Evolutionary conservation across 257 asterid species (phyloP).

Genomic region (Plantago ovata): DNA sequence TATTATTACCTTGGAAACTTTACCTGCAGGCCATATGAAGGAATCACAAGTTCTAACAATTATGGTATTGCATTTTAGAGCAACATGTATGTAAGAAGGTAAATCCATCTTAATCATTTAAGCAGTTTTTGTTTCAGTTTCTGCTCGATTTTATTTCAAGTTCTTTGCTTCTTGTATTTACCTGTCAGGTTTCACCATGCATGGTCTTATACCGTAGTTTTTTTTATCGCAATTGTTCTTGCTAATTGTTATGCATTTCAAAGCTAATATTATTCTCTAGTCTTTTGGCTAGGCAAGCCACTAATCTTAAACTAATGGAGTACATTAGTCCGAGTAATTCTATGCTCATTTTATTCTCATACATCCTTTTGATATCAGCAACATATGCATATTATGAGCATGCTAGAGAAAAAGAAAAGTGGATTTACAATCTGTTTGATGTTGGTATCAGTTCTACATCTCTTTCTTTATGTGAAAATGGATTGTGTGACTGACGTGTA

Average conservation of each 20-base stretch:
- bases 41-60: no score
- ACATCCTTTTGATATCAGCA: background rate
- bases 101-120: no score
- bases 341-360: background rate
- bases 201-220: background rate
- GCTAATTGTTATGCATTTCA: background rate
- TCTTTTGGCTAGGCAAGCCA: conserved; percentile 2
- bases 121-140: no score
- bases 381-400: conserved; percentile 16
- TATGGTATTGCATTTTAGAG: no score
- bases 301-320: background rate
- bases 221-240: background rate
- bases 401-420: conserved; percentile 29
- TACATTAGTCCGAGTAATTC: conserved; percentile 1
- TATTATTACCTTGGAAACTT: no score
- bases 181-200: background rate
- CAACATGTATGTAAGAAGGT: no score
- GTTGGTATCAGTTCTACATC: conserved; percentile 29
- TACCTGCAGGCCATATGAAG: no score
- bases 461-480: conserved; percentile 18
- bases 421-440: conserved; percentile 21
- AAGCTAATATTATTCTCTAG: conserved; percentile 12
- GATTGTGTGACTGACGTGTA: conserved; percentile 31
- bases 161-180: no score
- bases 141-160: no score